Percentiles rank a stretch among this genome's conserved stretches.
Conservation (phyloP, 768 basidiomycete species). For the Pleurotus platypus region DNA sequence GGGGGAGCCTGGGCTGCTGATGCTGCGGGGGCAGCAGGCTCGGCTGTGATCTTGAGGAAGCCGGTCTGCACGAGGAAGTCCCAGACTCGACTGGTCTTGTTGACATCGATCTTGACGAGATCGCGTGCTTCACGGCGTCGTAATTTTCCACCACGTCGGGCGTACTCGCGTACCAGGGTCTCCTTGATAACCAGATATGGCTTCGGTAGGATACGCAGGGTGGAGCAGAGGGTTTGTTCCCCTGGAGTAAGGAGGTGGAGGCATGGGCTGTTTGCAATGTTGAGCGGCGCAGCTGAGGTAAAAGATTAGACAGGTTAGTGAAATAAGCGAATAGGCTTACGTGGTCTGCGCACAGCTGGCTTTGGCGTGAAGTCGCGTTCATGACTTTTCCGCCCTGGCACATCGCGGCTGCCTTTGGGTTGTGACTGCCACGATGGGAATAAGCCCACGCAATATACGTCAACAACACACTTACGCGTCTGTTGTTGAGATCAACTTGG, state of each 20-base stretch:
- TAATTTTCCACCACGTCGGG: conserved; percentile 82
- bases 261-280: conserved; percentile 86
- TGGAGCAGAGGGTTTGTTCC: conserved; percentile 86
- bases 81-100: conserved; percentile 91
- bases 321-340: conserved; percentile 24
- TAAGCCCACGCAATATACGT: background rate
- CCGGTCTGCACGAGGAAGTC: conserved; percentile 89
- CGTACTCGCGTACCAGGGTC: conserved; percentile 90
- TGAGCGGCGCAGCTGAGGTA: conserved; percentile 59
- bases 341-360: conserved; percentile 40
- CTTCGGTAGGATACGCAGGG: conserved; percentile 87
- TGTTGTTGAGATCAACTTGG: conserved; percentile 64
- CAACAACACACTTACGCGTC: conserved; percentile 47
- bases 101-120: conserved; percentile 89
- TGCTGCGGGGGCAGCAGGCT: conserved; percentile 32
- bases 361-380: conserved; percentile 64
- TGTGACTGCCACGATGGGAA: conserved; percentile 40
- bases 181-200: conserved; percentile 97
- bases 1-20: conserved; percentile 18
- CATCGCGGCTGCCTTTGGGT: conserved; percentile 44
- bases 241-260: conserved; percentile 85
- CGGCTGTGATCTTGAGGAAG: conserved; percentile 67
- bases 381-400: conserved; percentile 50
- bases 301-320: conserved; percentile 2
- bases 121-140: conserved; percentile 86